Evolutionary conservation across 495 filamentous ascomycete species (phyloP).

Genomic region (Trichoderma asperelloides): DNA sequence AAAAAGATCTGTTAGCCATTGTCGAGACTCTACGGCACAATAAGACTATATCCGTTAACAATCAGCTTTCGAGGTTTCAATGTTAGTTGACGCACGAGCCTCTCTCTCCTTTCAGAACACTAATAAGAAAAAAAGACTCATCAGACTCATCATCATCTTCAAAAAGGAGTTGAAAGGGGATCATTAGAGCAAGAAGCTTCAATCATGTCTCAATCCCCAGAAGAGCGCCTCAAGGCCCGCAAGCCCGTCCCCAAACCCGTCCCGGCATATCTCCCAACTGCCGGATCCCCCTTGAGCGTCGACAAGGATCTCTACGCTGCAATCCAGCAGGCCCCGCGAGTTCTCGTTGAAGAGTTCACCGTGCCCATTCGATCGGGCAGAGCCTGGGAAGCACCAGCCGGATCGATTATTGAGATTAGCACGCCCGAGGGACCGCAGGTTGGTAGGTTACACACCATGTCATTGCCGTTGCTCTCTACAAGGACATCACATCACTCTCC

Average conservation of each 20-base stretch:
- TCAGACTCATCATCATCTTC: too few species aligned
- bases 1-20: too few species aligned
- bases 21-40: too few species aligned
- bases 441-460: slow-evolving; percentile 18
- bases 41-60: too few species aligned
- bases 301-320: slow-evolving; percentile 33
- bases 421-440: slow-evolving; percentile 71
- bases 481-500: background rate
- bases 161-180: background rate
- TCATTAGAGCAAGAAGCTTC: background rate
- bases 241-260: slow-evolving; percentile 28
- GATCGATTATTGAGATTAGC: slow-evolving; percentile 58
- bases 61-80: too few species aligned
- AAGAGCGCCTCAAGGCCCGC: slow-evolving; percentile 9
- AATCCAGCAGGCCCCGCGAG: slow-evolving; percentile 26
- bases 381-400: slow-evolving; percentile 54
- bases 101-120: background rate
- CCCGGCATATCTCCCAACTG: slow-evolving; percentile 41
- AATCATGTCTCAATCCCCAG: background rate
- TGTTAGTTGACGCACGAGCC: too few species aligned
- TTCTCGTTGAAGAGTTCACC: slow-evolving; percentile 31
- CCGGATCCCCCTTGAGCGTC: slow-evolving; percentile 33
- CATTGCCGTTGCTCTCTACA: too few species aligned
- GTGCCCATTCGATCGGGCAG: slow-evolving; percentile 50
- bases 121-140: background rate